A percentile compares a stretch with the other conserved stretches of the same genome.
Evolutionary conservation across 495 filamentous ascomycete genomes (phyloP).

Genomic region (Hypoxylon cercidicola): DNA sequence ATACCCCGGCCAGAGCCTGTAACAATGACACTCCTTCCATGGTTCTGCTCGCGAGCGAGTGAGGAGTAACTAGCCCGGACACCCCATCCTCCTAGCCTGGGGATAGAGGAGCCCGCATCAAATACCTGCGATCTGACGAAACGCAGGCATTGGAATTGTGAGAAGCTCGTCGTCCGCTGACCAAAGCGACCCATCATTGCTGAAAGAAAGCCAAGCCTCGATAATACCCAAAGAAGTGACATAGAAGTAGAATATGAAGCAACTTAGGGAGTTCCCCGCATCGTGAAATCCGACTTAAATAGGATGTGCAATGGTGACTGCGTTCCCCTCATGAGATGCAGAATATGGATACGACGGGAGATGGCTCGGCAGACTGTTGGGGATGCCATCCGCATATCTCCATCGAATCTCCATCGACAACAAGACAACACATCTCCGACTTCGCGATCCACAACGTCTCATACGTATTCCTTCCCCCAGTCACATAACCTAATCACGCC

Average conservation of each 20-base stretch:
- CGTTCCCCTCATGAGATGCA: too few relatives aligned
- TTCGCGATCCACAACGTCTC: too few relatives aligned
- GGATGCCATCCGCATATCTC: too few relatives aligned
- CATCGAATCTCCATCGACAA: too few relatives aligned
- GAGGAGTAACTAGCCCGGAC: slow-evolving; percentile 19
- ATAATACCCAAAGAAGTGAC: background rate
- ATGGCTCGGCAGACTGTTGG: too few relatives aligned
- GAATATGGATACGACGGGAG: too few relatives aligned
- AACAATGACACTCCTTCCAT: slow-evolving; percentile 60
- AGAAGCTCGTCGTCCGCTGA: background rate
- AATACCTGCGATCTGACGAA: slow-evolving; percentile 2
- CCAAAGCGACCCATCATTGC: slow-evolving; percentile 5
- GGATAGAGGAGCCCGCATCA: background rate
- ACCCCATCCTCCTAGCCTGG: background rate
- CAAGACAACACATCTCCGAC: too few relatives aligned
- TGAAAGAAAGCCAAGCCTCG: background rate
- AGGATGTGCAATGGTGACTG: too few relatives aligned
- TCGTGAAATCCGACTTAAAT: too few relatives aligned
- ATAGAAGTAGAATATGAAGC: background rate
- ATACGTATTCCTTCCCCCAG: too few relatives aligned
- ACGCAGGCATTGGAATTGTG: slow-evolving; percentile 2
- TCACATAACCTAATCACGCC: too few relatives aligned
- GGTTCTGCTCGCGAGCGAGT: slow-evolving; percentile 3
- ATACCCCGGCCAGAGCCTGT: slow-evolving; percentile 69
- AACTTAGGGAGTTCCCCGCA: background rate